Conservation (phyloP, 164 flowering plant genomes). For the Macadamia tetraphylla region DNA sequence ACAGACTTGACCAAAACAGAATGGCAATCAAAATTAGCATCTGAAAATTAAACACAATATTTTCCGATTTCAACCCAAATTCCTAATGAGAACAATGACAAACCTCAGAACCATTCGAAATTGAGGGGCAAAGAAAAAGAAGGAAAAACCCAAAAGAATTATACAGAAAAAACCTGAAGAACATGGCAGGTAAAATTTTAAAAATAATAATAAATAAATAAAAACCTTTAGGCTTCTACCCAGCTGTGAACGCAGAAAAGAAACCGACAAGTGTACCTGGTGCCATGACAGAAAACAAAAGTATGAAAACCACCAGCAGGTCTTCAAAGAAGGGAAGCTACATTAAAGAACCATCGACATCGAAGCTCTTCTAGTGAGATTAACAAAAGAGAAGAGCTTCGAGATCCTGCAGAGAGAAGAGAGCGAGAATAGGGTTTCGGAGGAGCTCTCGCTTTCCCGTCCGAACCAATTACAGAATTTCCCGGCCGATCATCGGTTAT, state of each 20-base stretch:
- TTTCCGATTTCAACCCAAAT: too few relatives aligned
- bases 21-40: too few relatives aligned
- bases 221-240: neutral
- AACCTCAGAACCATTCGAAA: too few relatives aligned
- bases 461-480: conserved; percentile 1
- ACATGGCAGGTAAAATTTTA: neutral
- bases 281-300: neutral
- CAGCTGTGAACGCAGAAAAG: neutral
- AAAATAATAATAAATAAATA: neutral
- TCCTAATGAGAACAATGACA: too few relatives aligned
- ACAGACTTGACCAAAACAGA: too few relatives aligned
- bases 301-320: neutral
- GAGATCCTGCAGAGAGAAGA: conserved; percentile 3
- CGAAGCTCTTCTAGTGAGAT: neutral
- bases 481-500: neutral
- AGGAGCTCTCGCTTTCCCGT: neutral
- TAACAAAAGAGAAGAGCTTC: neutral
- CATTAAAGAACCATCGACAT: neutral
- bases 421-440: neutral
- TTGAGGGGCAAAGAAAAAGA: neutral
- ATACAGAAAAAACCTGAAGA: neutral
- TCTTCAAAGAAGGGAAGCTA: neutral
- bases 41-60: too few relatives aligned
- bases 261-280: neutral
- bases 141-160: neutral